A percentile compares a stretch with the other conserved stretches of the same genome.
Conservation (phyloP, 1,284 basidiomycete genomes). For the Trichosporon sp. region DNA sequence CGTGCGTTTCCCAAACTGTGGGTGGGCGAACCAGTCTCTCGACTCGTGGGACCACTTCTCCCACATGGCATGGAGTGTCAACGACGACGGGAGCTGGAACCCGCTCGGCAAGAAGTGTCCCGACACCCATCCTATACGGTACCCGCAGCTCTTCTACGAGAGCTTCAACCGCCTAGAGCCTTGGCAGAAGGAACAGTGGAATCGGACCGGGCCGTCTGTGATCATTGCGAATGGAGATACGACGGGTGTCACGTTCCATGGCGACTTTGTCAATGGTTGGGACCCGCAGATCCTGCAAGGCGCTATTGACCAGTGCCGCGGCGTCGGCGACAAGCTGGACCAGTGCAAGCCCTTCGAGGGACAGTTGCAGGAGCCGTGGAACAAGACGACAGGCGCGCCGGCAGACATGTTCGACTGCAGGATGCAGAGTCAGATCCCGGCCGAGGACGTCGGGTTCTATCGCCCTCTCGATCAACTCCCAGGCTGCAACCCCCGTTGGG, state of each 20-base stretch:
- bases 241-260: conserved; percentile 35
- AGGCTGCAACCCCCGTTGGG: conserved; percentile 15
- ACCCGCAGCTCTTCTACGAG: conserved; percentile 12
- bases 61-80: conserved; percentile 39
- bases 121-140: conserved; percentile 10
- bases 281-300: conserved; percentile 7
- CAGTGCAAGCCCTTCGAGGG: not conserved
- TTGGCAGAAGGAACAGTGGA: conserved; percentile 4
- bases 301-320: conserved; percentile 1
- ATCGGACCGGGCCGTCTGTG: conserved; percentile 7
- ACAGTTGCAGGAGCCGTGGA: not conserved
- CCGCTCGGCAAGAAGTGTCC: not conserved
- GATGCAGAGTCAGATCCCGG: not conserved
- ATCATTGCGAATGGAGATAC: conserved; percentile 40
- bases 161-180: not conserved
- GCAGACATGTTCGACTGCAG: not conserved
- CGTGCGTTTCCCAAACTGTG: conserved; percentile 39
- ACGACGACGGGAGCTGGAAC: not conserved
- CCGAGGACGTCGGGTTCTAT: conserved; percentile 17
- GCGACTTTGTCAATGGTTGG: conserved; percentile 36
- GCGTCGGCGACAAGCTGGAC: conserved; percentile 2
- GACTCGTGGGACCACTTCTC: conserved; percentile 41
- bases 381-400: not conserved
- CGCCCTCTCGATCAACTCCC: conserved; percentile 15
- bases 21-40: conserved; percentile 29